Percentiles rank a stretch among this genome's conserved stretches.
These are phyloP conservation scores for Yarrowia deformans DNA, from an alignment of 805 yeast genomes.

Conservation along the genomic window DNA sequence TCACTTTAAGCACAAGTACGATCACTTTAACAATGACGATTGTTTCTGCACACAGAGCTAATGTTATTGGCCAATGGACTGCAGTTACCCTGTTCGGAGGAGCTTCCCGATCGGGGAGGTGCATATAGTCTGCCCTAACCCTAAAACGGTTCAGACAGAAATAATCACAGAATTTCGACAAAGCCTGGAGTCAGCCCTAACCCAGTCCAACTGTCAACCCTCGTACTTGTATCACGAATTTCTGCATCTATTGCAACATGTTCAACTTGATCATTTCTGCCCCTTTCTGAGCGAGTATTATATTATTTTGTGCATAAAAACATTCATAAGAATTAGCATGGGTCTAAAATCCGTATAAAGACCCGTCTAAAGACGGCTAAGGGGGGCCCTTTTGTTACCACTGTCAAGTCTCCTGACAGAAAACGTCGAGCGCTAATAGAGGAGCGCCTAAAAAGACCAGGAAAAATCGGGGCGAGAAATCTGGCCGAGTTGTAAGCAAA, in stretches of 20 bases:
- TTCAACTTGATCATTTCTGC: not conserved
- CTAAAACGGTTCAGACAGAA: no score
- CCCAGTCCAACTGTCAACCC: no score
- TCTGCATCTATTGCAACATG: no score
- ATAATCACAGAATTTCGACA: no score
- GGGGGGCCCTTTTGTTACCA: not conserved
- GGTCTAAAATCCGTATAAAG: not conserved
- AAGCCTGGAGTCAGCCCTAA: no score
- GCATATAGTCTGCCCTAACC: conserved; percentile 7
- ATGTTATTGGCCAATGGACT: not conserved
- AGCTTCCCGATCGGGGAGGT: not conserved
- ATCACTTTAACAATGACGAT: not conserved
- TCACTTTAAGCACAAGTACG: no score
- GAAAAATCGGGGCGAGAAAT: not conserved
- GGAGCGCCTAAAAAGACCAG: no score
- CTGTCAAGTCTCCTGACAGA: not conserved
- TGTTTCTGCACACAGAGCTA: conserved; percentile 18
- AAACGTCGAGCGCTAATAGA: not conserved
- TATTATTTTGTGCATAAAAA: no score
- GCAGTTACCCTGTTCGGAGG: conserved; percentile 9
- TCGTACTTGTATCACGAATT: no score
- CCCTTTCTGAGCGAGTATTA: not conserved
- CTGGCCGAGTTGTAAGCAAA: not conserved
- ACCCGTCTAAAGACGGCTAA: not conserved
- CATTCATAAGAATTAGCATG: not conserved